Base-by-base conservation (phyloP, 495 filamentous ascomycete species). In the Alectoria sarmentosa region DNA sequence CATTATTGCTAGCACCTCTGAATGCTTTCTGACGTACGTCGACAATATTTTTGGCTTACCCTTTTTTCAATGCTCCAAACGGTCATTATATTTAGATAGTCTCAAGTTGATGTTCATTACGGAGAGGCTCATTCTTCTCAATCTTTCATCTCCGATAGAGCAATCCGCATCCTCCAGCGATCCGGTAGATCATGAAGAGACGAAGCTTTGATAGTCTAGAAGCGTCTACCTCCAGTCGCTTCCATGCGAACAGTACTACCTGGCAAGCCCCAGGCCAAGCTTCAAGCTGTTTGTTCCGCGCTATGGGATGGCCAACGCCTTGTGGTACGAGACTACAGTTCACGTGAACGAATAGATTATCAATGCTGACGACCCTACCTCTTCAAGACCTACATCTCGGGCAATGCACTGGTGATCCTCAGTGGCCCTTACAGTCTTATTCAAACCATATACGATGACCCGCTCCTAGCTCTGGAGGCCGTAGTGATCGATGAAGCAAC, bases 391-490 rank as follows among this genome's bases (percentile, higher is more conserved):
- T 98, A 97, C 75, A 89, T 97, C 64, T 92, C 89, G 65, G 92
- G 94, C 66, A 88, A 87, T 74, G 88, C 90, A 65, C 82, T 98
- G 65, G 83, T 92, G 57, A 86, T 98, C 71, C 87, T 97, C 71
- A 81, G 82, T 75, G 84, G 84, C 60, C 84, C 90, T 65, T 80
- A 89, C 71, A 80, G 83, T 62, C 82, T 96, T 69, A 78, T 96
- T 39, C 93, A 98, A 76, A 97, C 93, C 0, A 90, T 92, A 65
- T 96, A 96, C 77, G 84, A 92, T 71, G 87, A 94, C 67, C 87
- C 92, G 73, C 81, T 84, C 44, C 78, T 83, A 10, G 77, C 77
- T 8, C 82, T 98, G 44, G 83, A 91, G 55, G 86, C 89, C 15
- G 82, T 96, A 34, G 80, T 84, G 23, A 83, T 97, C 64, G 88